Base-by-base conservation (phyloP, 352 stramenopile genomes). In the Globisporangium spiculum region DNA sequence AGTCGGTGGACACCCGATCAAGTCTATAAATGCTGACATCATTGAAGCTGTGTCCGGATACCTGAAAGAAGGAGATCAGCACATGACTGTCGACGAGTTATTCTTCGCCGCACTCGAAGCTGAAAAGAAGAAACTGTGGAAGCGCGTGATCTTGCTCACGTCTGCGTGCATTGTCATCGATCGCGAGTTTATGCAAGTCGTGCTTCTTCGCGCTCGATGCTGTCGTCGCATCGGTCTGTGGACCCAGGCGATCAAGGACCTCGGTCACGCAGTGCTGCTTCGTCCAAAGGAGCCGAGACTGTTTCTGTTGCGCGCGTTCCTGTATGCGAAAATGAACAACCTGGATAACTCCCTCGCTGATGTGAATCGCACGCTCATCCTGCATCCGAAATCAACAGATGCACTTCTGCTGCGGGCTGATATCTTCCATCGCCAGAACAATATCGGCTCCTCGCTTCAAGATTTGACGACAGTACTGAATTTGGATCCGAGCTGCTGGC, bases 141-240 rank as follows among this genome's bases (percentile, higher is more conserved):
- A 91, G 55, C 79, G 83, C 20, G 82, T 81, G 8, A 94, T 91
- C 26, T 63, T 94, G 44, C 57, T 94, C 27, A 79, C 84, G 1
- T 94, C 83, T 0, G 86, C 82, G 3, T 94, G 84, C 38, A 79
- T 91, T 48, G 75, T 86, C 32, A 76, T 92, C 7, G 81, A 94
- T 26, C 79, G 79, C 27, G 82, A 91, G 63, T 88, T 86, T 36
- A 67, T 89, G 4, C 71, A 88, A 14, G 78, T 74, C 20, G 71
- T 87, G 5, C 69, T 94, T 4, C 68, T 94, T 41, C 79, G 86
- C 34, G 84, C 84, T 6, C 82, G 84, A 0, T 90, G 84, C 59
- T 94, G 86, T 58, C 79, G 84, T 26, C 84, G 81, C 8, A 72
- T 94, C 20, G 86, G 86, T 5, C 60, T 94, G 12, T 94, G 86